These are phyloP conservation scores for Ogataea ganodermae DNA, from an alignment of 805 yeast genomes.

Conservation along the genomic window DNA sequence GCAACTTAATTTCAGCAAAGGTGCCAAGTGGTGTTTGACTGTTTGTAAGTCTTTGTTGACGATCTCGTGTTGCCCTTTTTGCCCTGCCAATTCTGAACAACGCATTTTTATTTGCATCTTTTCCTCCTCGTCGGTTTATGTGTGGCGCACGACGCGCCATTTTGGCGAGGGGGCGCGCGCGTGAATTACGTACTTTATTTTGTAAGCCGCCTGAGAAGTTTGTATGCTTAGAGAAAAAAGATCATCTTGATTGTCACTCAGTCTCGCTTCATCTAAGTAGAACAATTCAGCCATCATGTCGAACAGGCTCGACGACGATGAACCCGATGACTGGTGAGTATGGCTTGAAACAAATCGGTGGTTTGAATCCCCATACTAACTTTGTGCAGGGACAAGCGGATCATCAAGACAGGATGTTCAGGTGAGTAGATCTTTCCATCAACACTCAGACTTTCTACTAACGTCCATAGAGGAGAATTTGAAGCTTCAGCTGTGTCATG, in stretches of 20 bases:
- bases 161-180: background rate
- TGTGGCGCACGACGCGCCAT: constrained; percentile 4
- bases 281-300: background rate
- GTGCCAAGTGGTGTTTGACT: constrained; percentile 1
- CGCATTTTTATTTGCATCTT: constrained; percentile 13
- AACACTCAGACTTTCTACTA: no score
- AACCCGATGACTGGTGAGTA: constrained; percentile 70
- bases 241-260: background rate
- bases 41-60: background rate
- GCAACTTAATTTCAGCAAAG: constrained; percentile 4
- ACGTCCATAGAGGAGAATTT: constrained; percentile 56
- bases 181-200: background rate
- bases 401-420: constrained; percentile 73
- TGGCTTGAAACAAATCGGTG: background rate
- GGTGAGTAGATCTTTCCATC: no score
- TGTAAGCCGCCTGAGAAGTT: background rate
- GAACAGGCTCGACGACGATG: constrained; percentile 43
- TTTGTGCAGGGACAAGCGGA: constrained; percentile 61
- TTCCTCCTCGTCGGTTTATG: constrained; percentile 5
- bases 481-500: constrained; percentile 72
- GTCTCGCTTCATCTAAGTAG: background rate
- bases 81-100: constrained; percentile 20
- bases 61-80: background rate
- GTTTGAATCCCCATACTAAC: constrained; percentile 6
- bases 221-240: background rate